Conservation (phyloP, 2,329 filamentous ascomycete species). For the Diaporthe batatas region DNA sequence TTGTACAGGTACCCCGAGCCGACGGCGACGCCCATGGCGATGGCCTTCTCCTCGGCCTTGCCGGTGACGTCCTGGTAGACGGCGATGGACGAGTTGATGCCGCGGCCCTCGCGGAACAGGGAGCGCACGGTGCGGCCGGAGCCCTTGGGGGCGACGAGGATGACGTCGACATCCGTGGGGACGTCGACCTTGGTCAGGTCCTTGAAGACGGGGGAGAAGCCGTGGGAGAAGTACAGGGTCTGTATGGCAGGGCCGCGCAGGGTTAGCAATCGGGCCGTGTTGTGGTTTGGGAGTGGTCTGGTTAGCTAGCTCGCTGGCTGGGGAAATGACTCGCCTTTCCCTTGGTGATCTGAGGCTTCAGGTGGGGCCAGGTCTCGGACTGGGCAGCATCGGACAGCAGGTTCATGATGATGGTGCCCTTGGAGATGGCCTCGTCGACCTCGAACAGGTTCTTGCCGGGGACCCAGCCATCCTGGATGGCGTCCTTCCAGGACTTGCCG, state of each 20-base stretch:
- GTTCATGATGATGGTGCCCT: slow-evolving; percentile 98
- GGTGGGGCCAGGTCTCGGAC: slow-evolving; percentile 97
- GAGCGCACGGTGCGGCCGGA: slow-evolving; percentile 98
- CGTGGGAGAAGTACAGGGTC: slow-evolving; percentile 99
- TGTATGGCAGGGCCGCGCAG: slow-evolving; percentile 51
- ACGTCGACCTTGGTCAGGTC: slow-evolving; percentile 99
- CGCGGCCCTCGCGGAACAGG: slow-evolving; percentile 98
- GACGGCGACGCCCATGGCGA: slow-evolving; percentile 96
- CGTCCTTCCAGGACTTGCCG: slow-evolving; percentile 98
- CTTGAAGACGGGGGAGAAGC: slow-evolving; percentile 99
- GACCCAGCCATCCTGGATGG: slow-evolving; percentile 96
- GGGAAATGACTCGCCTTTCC: slow-evolving; percentile 79
- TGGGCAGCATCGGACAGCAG: slow-evolving; percentile 97
- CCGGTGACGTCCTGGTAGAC: slow-evolving; percentile 99
- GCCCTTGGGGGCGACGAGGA: slow-evolving; percentile 99
- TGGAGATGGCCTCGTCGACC: slow-evolving; percentile 93
- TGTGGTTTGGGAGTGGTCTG: not conserved
- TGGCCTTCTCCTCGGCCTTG: slow-evolving; percentile 97
- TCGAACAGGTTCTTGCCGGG: slow-evolving; percentile 99
- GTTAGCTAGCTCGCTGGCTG: not conserved
- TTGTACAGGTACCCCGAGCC: slow-evolving; percentile 99
- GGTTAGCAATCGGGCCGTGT: not conserved
- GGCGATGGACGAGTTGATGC: slow-evolving; percentile 99
- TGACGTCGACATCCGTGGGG: slow-evolving; percentile 95
- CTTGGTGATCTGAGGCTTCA: slow-evolving; percentile 98